A percentile compares a stretch with the other conserved stretches of the same genome.
Evolutionary conservation across 2,329 filamentous ascomycete genomes (phyloP).

Genomic region (Epichloe hybrida): DNA sequence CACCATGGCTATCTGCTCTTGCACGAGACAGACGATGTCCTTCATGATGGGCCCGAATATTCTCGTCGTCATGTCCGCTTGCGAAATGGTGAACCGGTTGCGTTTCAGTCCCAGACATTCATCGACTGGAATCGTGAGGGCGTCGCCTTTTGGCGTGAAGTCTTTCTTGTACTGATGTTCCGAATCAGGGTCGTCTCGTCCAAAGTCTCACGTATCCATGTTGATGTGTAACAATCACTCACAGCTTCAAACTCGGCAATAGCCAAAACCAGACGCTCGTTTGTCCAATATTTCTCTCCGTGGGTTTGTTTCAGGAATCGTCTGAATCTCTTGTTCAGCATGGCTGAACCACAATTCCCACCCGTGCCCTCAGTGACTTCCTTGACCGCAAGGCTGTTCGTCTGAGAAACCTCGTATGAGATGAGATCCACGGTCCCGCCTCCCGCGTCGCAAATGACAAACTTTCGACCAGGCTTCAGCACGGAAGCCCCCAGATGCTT

Average conservation of each 20-base stretch:
- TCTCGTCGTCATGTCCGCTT: slow-evolving; percentile 52
- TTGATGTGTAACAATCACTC: slow-evolving; percentile 12
- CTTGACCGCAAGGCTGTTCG: slow-evolving; percentile 30
- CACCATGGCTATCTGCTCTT: slow-evolving; percentile 25
- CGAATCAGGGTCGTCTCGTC: neutral
- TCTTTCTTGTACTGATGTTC: slow-evolving; percentile 22
- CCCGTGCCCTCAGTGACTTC: slow-evolving; percentile 36
- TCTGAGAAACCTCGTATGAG: slow-evolving; percentile 32
- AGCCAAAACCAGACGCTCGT: slow-evolving; percentile 26
- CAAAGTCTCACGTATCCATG: neutral
- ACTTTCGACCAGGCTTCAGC: slow-evolving; percentile 30
- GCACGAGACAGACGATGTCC: slow-evolving; percentile 28
- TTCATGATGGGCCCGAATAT: slow-evolving; percentile 28
- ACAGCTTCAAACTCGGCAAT: slow-evolving; percentile 29
- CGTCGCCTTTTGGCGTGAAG: slow-evolving; percentile 22
- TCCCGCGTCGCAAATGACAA: slow-evolving; percentile 40
- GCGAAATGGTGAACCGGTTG: slow-evolving; percentile 19
- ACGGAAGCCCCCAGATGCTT: slow-evolving; percentile 27
- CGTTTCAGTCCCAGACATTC: slow-evolving; percentile 19
- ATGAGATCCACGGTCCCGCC: slow-evolving; percentile 42
- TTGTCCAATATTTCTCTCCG: slow-evolving; percentile 28
- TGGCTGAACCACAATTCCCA: slow-evolving; percentile 34
- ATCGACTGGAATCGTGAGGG: slow-evolving; percentile 22
- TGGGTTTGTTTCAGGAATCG: slow-evolving; percentile 29
- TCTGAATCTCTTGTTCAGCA: slow-evolving; percentile 34